Evolutionary conservation across 176 grass and related monocot species (phyloP).

Genomic region (Echinochloa phyllopogon): DNA sequence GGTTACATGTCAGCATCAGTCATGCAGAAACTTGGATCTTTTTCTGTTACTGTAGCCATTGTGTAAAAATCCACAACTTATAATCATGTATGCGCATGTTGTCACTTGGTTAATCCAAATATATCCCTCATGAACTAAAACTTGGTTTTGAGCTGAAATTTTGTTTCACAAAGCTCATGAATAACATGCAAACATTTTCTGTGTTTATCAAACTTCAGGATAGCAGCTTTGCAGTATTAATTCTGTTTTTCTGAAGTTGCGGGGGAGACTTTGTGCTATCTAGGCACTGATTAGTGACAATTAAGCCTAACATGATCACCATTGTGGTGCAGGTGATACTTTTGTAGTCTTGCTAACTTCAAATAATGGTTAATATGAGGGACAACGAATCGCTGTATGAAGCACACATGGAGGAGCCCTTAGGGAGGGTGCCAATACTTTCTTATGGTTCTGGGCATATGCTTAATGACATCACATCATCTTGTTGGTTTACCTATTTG

Average conservation of each 20-base stretch:
- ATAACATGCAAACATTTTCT: background rate
- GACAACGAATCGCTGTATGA: conserved; percentile 45
- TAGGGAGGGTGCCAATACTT: conserved; percentile 72
- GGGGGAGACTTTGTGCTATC: conserved; percentile 5
- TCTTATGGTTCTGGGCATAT: conserved; percentile 97
- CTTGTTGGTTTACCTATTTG: conserved; percentile 97
- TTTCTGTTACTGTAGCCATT: background rate
- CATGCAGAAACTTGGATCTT: background rate
- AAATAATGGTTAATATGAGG: conserved; percentile 62
- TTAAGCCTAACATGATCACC: conserved; percentile 4
- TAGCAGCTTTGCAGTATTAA: background rate
- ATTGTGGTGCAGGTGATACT: conserved; percentile 44
- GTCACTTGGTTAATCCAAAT: conserved; percentile 23
- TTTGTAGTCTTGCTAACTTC: background rate
- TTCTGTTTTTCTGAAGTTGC: background rate
- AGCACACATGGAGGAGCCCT: conserved; percentile 50
- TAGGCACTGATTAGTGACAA: background rate
- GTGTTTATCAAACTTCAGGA: background rate
- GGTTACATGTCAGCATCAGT: background rate
- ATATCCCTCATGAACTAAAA: background rate
- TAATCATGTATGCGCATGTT: background rate
- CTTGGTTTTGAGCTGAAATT: background rate
- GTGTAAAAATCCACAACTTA: background rate
- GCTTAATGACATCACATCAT: conserved; percentile 97
- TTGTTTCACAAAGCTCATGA: background rate